Evolutionary conservation across 805 yeast species (phyloP), one percentile per base, ranked within the genome.

Genomic region (Yueomyces sp.): DNA sequence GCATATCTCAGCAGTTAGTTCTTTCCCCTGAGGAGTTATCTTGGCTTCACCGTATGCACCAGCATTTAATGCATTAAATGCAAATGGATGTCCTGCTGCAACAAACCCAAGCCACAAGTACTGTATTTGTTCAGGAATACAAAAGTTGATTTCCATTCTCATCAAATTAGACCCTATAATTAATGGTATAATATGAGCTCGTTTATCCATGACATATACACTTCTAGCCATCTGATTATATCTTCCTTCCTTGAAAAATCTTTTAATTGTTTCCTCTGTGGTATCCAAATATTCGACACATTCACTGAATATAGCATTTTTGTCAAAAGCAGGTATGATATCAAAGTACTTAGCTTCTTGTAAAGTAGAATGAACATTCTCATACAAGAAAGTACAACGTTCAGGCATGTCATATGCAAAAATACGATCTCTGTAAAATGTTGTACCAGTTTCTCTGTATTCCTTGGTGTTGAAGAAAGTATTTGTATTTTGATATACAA

Each of bases 81-180:
- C 60, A 47, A 65, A 67, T 28, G 57, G 53, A 41, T 59, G 53
- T 5, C 66, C 67, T 4, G 59, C 45, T 28, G 68, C 56, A 3
- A 70, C 48, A 55, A 74, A 72, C 2, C 81, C 82, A 31, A 82
- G 55, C 87, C 88, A 80, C 52, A 80, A 77, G 50, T 80, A 65
- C 53, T 82, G 88, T 51, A 81, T 81, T 47, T 81, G 88, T 28
- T 88, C 90, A 69, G 81, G 80, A 11, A 79, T 52, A 44, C 59
- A 58, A 0, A 69, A 60, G 29, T 69, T 64, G 27, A 71, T 57
- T 44, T 61, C 62, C 57, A 69, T 67, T 49, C 70, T 57, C 46
- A 71, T 73, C 47, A 72, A 48, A 19, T 60, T 52, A 11, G 64
- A 59, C 3, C 77, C 65, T 45, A 71, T 60, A 32, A 77, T 48